phyloP scores from a whole-genome alignment of 2,329 filamentous ascomycete genomes.

The Hymenoscyphus infarciens region DNA sequence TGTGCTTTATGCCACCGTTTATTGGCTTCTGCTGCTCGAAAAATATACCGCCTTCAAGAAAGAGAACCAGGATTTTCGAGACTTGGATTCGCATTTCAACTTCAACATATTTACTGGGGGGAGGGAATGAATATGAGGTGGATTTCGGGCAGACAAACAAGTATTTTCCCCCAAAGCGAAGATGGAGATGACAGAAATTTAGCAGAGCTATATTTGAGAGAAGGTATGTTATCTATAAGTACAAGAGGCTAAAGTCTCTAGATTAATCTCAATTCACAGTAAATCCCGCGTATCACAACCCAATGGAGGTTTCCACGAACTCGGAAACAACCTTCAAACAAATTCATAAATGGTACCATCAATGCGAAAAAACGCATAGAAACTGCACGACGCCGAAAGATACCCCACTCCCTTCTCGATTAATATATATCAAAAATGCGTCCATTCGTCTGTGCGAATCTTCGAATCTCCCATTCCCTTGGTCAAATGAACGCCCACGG shows the following conservation, averaged over 20 bases:
- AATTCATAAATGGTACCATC: background rate
- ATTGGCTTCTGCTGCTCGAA: background rate
- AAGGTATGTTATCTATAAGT: background rate
- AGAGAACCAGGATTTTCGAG: background rate
- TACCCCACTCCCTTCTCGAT: background rate
- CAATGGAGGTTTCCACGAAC: background rate
- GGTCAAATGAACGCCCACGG: background rate
- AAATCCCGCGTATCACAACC: background rate
- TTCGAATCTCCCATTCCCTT: background rate
- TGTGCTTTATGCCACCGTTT: background rate
- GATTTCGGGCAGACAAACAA: background rate
- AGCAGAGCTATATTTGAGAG: background rate
- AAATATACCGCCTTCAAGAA: background rate
- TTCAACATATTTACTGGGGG: background rate
- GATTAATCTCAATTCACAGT: background rate
- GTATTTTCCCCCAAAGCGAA: background rate
- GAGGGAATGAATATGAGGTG: background rate
- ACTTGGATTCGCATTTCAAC: background rate
- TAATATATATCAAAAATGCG: background rate
- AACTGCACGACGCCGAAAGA: background rate
- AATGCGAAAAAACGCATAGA: background rate
- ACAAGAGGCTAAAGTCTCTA: background rate
- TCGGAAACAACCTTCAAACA: background rate
- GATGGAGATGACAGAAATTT: background rate
- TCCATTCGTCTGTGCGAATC: background rate